Conservation (phyloP, 441 rosid genomes). For the Gossypium schwendimanii region DNA sequence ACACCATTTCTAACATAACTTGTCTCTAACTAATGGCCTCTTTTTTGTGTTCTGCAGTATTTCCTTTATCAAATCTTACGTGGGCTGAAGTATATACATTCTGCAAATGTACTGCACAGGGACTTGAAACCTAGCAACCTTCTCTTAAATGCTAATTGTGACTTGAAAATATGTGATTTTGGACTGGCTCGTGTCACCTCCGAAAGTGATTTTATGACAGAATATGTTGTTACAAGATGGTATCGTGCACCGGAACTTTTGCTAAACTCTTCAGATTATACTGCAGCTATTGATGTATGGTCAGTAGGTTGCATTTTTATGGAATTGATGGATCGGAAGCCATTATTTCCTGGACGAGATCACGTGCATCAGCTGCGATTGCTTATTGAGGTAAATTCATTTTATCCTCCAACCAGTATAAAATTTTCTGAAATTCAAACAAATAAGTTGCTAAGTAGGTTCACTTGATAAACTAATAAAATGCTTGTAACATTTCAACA, state of each 20-base stretch:
- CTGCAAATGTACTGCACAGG: conserved; percentile 81
- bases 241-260: conserved; percentile 88
- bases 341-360: conserved; percentile 78
- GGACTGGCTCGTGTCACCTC: conserved; percentile 79
- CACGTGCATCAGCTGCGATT: conserved; percentile 75
- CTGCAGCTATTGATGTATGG: conserved; percentile 84
- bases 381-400: conserved; percentile 60
- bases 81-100: conserved; percentile 79
- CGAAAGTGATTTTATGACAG: conserved; percentile 73
- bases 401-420: not conserved
- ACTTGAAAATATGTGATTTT: conserved; percentile 75
- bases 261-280: conserved; percentile 65
- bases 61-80: conserved; percentile 79
- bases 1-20: not conserved
- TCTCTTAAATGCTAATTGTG: conserved; percentile 58
- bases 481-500: not conserved
- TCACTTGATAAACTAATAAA: not conserved
- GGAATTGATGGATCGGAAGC: conserved; percentile 68
- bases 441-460: not conserved
- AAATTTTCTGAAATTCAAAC: not conserved
- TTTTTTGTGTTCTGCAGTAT: conserved; percentile 38
- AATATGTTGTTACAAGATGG: conserved; percentile 84
- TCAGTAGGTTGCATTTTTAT: conserved; percentile 83
- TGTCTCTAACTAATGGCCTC: not conserved
- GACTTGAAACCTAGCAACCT: conserved; percentile 88